Evolutionary conservation across 2,329 filamentous ascomycete species (phyloP).

Genomic region (Cercospora janseana): DNA sequence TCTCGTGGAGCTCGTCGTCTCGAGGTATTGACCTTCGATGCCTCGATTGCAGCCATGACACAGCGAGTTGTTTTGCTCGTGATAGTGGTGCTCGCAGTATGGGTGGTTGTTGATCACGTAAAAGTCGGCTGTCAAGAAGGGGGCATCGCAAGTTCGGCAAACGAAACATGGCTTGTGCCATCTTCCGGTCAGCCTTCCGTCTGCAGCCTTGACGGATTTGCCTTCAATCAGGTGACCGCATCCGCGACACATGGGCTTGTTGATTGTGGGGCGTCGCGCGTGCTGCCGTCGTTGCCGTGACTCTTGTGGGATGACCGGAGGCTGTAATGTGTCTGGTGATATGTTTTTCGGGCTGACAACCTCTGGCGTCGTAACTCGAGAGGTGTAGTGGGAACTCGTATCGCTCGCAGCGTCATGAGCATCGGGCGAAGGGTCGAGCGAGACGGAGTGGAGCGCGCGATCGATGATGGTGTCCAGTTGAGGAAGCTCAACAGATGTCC

Average conservation of each 20-base stretch:
- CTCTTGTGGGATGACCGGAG: constrained; percentile 27
- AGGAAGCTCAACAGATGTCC: constrained; percentile 5
- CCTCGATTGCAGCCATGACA: constrained; percentile 77
- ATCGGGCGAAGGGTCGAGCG: not conserved
- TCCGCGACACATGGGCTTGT: constrained; percentile 75
- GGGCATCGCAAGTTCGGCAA: constrained; percentile 75
- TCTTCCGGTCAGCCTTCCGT: constrained; percentile 84
- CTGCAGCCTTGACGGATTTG: constrained; percentile 90
- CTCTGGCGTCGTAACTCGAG: constrained; percentile 1
- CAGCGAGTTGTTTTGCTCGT: constrained; percentile 82
- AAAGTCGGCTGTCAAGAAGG: constrained; percentile 85
- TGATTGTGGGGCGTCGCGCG: constrained; percentile 2
- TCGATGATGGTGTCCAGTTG: not conserved
- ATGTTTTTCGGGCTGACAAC: constrained; percentile 16
- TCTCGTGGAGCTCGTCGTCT: constrained; percentile 55
- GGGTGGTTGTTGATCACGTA: constrained; percentile 86
- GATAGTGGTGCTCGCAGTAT: constrained; percentile 90
- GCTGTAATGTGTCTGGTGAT: constrained; percentile 6
- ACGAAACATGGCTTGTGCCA: constrained; percentile 97
- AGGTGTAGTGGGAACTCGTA: not conserved
- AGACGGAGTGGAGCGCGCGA: not conserved
- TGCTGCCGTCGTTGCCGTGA: not conserved
- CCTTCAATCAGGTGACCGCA: constrained; percentile 76
- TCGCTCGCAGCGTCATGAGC: not conserved
- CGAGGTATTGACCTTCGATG: constrained; percentile 91